Percentiles rank a stretch among this genome's conserved stretches.
Evolutionary conservation across 2,329 filamentous ascomycete genomes (phyloP).

Genomic region (Harringtonia aguacate): DNA sequence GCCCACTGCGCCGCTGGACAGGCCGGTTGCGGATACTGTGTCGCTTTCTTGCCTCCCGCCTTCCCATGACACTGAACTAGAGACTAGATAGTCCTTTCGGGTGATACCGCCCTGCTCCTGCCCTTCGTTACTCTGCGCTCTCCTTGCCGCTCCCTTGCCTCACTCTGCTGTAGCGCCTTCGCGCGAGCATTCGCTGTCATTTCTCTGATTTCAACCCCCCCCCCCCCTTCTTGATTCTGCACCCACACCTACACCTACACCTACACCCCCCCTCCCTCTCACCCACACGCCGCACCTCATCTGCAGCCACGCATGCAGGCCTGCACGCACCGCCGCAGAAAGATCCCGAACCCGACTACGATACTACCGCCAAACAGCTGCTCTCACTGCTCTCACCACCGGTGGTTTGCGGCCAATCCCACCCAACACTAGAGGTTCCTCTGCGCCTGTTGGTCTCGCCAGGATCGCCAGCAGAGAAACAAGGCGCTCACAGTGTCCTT

Average conservation of each 20-base stretch:
- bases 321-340: not conserved
- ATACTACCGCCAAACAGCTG: conserved; percentile 1
- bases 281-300: not conserved
- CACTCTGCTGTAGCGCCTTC: not conserved
- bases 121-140: not conserved
- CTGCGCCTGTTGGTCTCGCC: not conserved
- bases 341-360: conserved; percentile 1
- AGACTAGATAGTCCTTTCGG: too few species aligned
- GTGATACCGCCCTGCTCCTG: too few species aligned
- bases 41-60: too few species aligned
- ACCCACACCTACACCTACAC: not conserved
- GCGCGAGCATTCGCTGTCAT: not conserved
- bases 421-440: not conserved
- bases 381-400: not conserved
- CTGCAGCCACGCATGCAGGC: not conserved
- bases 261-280: not conserved
- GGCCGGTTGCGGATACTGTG: too few species aligned
- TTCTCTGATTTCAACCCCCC: not conserved
- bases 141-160: not conserved
- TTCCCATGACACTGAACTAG: too few species aligned
- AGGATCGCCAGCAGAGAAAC: too few species aligned
- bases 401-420: not conserved
- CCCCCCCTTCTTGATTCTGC: not conserved
- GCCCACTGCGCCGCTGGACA: too few species aligned
- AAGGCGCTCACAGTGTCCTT: too few species aligned